A percentile compares a stretch with the other conserved stretches of the same genome.
These are phyloP conservation scores for Penicillium herquei DNA, from an alignment of 495 filamentous ascomycete species.

Conservation along the genomic window DNA sequence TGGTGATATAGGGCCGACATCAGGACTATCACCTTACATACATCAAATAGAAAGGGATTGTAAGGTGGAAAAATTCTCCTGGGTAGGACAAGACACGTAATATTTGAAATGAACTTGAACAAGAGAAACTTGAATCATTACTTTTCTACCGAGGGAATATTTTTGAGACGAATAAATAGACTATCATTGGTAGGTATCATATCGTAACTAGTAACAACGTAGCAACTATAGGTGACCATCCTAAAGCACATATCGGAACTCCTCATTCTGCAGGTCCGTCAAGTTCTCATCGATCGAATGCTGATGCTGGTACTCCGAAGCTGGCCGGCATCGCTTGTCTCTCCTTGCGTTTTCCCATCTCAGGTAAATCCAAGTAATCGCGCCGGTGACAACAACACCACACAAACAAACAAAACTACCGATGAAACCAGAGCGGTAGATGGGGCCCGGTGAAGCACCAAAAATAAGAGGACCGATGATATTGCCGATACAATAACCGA, in stretches of 20 bases:
- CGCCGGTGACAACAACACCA: not conserved
- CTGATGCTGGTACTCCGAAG: not conserved
- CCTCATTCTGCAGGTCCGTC: conserved; percentile 4
- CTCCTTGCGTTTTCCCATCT: not conserved
- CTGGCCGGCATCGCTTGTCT: not conserved
- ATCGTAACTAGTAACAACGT: too few species aligned
- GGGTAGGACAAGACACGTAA: too few species aligned
- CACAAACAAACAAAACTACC: conserved; percentile 9
- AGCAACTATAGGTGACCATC: too few species aligned
- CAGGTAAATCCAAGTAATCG: conserved; percentile 1
- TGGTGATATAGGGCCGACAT: too few species aligned
- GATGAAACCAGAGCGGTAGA: conserved; percentile 5
- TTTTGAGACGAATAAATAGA: too few species aligned
- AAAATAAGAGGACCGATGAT: conserved; percentile 6
- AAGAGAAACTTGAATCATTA: too few species aligned
- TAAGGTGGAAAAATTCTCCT: too few species aligned
- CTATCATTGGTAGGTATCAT: too few species aligned
- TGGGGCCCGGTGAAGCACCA: conserved; percentile 1
- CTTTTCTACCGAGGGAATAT: too few species aligned
- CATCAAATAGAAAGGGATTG: too few species aligned
- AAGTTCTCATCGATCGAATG: conserved; percentile 7
- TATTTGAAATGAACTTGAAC: too few species aligned
- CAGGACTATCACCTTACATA: too few species aligned
- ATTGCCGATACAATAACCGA: conserved; percentile 4
- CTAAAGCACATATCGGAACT: conserved; percentile 3